Percentiles rank a stretch among this genome's conserved stretches.
Evolutionary conservation across 2,329 filamentous ascomycete species (phyloP).

Genomic region (Ceratocystis destructans): DNA sequence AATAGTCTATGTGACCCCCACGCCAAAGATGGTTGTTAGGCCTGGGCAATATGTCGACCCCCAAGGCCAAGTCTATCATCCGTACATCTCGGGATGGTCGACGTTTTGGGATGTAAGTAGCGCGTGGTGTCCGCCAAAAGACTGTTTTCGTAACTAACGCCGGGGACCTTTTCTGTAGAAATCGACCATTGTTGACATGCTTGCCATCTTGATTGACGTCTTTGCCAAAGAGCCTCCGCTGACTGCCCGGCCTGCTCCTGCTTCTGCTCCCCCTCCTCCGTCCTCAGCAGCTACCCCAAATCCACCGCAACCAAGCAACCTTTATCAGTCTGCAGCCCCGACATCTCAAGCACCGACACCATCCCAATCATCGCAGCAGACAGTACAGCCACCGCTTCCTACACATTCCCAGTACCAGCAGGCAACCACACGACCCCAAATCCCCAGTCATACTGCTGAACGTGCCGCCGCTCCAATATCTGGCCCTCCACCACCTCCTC

Average conservation of each 20-base stretch:
- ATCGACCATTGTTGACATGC: slow-evolving; percentile 69
- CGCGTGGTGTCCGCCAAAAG: slow-evolving; percentile 13
- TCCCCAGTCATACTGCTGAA: neutral
- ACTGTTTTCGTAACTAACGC: slow-evolving; percentile 20
- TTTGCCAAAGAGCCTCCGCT: slow-evolving; percentile 94
- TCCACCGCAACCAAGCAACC: slow-evolving; percentile 46
- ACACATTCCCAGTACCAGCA: slow-evolving; percentile 26
- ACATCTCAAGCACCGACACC: neutral
- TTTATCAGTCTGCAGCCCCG: slow-evolving; percentile 25
- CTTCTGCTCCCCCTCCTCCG: neutral
- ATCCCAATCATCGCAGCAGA: slow-evolving; percentile 24
- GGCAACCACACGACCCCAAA: slow-evolving; percentile 13
- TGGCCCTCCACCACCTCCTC: slow-evolving; percentile 23
- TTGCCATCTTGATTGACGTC: slow-evolving; percentile 68
- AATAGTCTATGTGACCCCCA: slow-evolving; percentile 76
- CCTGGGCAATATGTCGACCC: slow-evolving; percentile 91
- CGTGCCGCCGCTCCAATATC: neutral
- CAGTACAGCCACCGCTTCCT: slow-evolving; percentile 20
- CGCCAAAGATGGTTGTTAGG: slow-evolving; percentile 74
- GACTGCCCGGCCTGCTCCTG: slow-evolving; percentile 39
- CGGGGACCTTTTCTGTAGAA: slow-evolving; percentile 37
- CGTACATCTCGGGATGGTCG: slow-evolving; percentile 80
- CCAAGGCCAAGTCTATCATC: slow-evolving; percentile 88
- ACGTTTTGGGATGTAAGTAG: slow-evolving; percentile 76
- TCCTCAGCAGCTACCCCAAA: slow-evolving; percentile 39